Conservation (phyloP, 2,329 filamentous ascomycete species). For the Pseudogymnoascus sp. region DNA sequence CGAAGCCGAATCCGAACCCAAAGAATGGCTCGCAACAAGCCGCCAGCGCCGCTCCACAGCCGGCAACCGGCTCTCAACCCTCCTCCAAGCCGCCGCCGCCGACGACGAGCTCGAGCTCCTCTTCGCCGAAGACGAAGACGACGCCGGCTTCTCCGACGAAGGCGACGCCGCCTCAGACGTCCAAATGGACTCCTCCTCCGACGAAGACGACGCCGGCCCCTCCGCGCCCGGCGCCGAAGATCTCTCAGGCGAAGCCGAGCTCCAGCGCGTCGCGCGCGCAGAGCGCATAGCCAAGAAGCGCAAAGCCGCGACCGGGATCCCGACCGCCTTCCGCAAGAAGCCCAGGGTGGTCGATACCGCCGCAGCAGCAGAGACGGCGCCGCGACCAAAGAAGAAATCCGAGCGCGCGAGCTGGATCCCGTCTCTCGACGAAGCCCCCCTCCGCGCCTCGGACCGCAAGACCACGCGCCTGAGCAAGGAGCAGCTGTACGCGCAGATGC, state of each 20-base stretch:
- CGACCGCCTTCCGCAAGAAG: slow-evolving; percentile 63
- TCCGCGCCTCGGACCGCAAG: slow-evolving; percentile 51
- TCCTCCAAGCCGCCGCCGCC: slow-evolving; percentile 64
- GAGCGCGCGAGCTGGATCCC: slow-evolving; percentile 64
- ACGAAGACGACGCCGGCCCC: slow-evolving; percentile 70
- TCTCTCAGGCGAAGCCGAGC: slow-evolving; percentile 76
- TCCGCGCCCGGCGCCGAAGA: slow-evolving; percentile 45
- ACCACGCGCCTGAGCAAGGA: slow-evolving; percentile 54
- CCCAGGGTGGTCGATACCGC: slow-evolving; percentile 59
- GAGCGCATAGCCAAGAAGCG: slow-evolving; percentile 67
- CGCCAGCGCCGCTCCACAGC: slow-evolving; percentile 72
- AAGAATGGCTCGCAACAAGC: slow-evolving; percentile 65
- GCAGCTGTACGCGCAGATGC: slow-evolving; percentile 57
- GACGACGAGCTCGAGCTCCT: slow-evolving; percentile 58
- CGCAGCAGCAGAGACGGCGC: slow-evolving; percentile 26
- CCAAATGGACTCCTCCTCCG: slow-evolving; percentile 76
- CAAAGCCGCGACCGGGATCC: slow-evolving; percentile 67
- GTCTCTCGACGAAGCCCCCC: slow-evolving; percentile 51
- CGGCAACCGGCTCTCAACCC: slow-evolving; percentile 71
- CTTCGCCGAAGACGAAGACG: slow-evolving; percentile 66
- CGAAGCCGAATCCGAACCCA: slow-evolving; percentile 19
- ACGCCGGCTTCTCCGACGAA: slow-evolving; percentile 61
- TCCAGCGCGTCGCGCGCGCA: slow-evolving; percentile 67
- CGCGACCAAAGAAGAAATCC: slow-evolving; percentile 56
- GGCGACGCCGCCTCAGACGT: slow-evolving; percentile 63